These are phyloP conservation scores for Backusella psychrophila DNA, from an alignment of 192 early-diverging fungal species.

Conservation along the genomic window DNA sequence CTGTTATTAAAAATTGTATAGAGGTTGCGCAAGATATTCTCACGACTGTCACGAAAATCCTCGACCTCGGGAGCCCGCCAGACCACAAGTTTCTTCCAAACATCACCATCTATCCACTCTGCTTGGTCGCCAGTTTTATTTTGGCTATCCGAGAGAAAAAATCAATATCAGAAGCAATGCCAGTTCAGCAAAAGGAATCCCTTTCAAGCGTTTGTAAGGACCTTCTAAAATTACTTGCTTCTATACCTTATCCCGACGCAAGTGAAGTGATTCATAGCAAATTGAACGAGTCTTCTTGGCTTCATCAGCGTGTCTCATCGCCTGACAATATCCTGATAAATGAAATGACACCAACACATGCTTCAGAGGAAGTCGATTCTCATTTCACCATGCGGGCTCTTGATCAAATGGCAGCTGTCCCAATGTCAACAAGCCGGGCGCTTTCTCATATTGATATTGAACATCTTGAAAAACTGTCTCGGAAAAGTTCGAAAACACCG, in stretches of 20 bases:
- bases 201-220: background rate
- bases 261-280: background rate
- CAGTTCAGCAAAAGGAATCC: background rate
- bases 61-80: background rate
- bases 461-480: conserved; percentile 7
- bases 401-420: background rate
- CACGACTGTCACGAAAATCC: conserved; percentile 1
- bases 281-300: background rate
- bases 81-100: background rate
- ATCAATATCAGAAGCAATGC: background rate
- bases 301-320: too few species aligned
- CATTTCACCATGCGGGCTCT: background rate
- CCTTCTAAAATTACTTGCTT: background rate
- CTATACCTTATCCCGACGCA: background rate
- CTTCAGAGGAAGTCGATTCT: background rate
- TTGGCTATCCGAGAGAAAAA: background rate
- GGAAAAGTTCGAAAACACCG: background rate
- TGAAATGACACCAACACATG: background rate
- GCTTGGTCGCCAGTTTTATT: background rate
- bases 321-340: background rate
- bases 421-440: background rate
- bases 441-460: conserved; percentile 2
- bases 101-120: background rate
- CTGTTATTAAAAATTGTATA: background rate
- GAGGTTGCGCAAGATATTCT: conserved; percentile 5